Conservation (phyloP, 148 eudicot genomes). For the Vaccinium myrtillus region DNA sequence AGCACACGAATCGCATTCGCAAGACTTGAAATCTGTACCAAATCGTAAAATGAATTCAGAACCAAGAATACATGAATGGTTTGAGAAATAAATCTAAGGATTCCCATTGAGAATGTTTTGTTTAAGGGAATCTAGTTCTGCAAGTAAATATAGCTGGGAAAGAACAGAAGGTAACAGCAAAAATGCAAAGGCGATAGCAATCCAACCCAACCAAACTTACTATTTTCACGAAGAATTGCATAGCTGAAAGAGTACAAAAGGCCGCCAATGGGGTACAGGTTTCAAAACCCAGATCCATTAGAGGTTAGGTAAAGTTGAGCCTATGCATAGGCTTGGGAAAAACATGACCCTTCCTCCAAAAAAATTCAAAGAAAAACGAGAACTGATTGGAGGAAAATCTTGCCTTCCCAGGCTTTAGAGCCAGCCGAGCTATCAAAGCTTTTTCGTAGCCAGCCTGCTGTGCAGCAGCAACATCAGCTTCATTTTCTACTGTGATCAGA, state of each 20-base stretch:
- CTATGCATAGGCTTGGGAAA: not conserved
- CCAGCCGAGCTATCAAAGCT: slow-evolving; percentile 70
- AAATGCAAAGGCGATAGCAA: not conserved
- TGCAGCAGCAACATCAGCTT: slow-evolving; percentile 77
- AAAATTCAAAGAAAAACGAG: not conserved
- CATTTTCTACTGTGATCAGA: slow-evolving; percentile 62
- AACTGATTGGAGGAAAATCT: slow-evolving; percentile 15
- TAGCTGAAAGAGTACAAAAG: not conserved
- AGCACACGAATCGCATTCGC: slow-evolving; percentile 86
- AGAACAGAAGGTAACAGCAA: slow-evolving; percentile 11
- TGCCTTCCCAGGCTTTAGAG: slow-evolving; percentile 88
- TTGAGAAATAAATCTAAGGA: not conserved
- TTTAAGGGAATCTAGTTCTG: not conserved
- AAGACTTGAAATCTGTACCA: slow-evolving; percentile 58
- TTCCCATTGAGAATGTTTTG: not conserved
- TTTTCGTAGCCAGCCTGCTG: slow-evolving; percentile 72
- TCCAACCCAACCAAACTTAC: slow-evolving; percentile 11
- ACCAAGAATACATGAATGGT: not conserved
- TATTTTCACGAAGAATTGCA: not conserved
- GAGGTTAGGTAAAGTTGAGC: not conserved
- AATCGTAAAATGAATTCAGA: slow-evolving; percentile 10
- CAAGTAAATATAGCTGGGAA: not conserved
- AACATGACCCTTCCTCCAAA: not conserved
- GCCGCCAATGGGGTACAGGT: slow-evolving; percentile 1
- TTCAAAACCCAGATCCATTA: not conserved